These are phyloP conservation scores for Lipomyces mesembrius DNA, from an alignment of 805 yeast genomes.

Conservation along the genomic window DNA sequence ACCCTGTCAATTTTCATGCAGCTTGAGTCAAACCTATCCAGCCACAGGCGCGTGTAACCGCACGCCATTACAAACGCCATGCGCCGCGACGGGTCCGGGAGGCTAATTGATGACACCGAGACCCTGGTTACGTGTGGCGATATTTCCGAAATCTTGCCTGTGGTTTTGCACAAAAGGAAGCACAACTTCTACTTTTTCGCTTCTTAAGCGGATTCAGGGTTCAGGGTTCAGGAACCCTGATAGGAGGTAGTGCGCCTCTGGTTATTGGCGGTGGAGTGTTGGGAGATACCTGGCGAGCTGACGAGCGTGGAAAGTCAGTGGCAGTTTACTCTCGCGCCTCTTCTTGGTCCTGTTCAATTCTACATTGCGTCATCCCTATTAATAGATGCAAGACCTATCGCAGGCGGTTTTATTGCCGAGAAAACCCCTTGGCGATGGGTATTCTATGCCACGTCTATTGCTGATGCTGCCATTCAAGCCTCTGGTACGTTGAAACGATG, in stretches of 20 bases:
- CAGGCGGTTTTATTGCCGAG: conserved; percentile 61
- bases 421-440: conserved; percentile 67
- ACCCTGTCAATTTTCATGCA: too few relatives aligned
- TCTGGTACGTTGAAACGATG: conserved; percentile 37
- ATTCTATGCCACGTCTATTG: conserved; percentile 66
- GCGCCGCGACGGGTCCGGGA: too few relatives aligned
- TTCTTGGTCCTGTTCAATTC: conserved; percentile 53
- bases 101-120: too few relatives aligned
- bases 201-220: conserved; percentile 78
- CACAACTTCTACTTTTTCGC: conserved; percentile 66
- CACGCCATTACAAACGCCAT: too few relatives aligned
- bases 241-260: conserved; percentile 80
- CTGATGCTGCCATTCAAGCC: conserved; percentile 40
- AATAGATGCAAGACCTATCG: conserved; percentile 42
- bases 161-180: conserved; percentile 52
- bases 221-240: too few relatives aligned
- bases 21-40: too few relatives aligned
- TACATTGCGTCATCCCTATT: not conserved
- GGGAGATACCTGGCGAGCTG: conserved; percentile 71
- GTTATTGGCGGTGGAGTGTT: conserved; percentile 85
- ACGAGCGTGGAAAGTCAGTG: conserved; percentile 70
- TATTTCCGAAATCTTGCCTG: conserved; percentile 15
- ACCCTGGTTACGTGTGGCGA: too few relatives aligned
- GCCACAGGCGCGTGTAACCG: too few relatives aligned
- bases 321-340: conserved; percentile 72